Base-by-base conservation (phyloP, 148 eudicot species). In the Fagopyrum tataricum region DNA sequence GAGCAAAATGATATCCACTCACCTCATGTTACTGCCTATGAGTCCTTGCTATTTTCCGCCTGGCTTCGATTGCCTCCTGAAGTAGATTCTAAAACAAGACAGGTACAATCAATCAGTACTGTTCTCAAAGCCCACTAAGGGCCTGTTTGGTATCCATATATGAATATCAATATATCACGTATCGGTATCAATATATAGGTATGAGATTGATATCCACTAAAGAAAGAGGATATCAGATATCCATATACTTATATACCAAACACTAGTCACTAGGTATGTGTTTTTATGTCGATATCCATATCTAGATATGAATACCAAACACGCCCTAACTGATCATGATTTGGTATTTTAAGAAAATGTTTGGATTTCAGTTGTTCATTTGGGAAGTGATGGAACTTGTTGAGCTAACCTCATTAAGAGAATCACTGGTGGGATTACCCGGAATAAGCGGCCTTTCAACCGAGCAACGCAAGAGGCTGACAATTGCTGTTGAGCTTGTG, bases 391-490 rank as follows among this genome's bases (percentile, higher is more conserved):
- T 67, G 71, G 71, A 67, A 44, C 71, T 67, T 4, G 71, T 71
- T 26, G 74, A 71, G 74, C 59, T 71, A 4, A 71, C 74, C 56
- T 46, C 74, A 48, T 20, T 71, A 71, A 48, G 58, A 47, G 74
- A 48, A 6, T 44, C 59, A 47, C 58, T 71, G 8, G 74, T 71
- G n/a, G 74, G 74, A 71, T 18, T 71, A 59, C 74, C 74, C 12
- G 61, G 74, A 14, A 61, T 72, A 4, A 48, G 51, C 37, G 74
- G 74, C 26, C 74, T 72, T 37, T 72, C 74, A 14, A 72, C 74
- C 4, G 74, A 72, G 74, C 74, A 72, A 51, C 61, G 74, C 13
- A 72, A 72, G 44, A 72, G 74, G 74, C 74, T 72, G 4, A 72
- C 74, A 49, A 72, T 72, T 26, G 55, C 62, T 0, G 61, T 72